phyloP scores from a whole-genome alignment of 176 grass and related monocot genomes.

The Carex littledalei region DNA sequence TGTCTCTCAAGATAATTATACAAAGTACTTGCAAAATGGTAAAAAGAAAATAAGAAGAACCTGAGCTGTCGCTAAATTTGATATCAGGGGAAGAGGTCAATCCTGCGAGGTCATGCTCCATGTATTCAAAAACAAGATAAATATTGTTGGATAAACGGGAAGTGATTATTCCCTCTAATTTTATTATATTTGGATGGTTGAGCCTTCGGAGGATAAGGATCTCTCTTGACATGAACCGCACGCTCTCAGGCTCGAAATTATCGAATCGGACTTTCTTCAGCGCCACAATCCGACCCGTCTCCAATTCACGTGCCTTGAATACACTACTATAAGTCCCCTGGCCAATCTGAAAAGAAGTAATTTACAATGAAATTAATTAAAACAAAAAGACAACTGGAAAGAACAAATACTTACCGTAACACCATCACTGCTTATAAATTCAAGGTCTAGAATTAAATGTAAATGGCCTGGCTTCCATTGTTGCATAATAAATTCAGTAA shows the following conservation, averaged over 20 bases:
- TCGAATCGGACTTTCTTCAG: slow-evolving; percentile 48
- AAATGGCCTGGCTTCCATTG: neutral
- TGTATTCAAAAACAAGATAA: slow-evolving; percentile 55
- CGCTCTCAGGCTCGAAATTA: slow-evolving; percentile 40
- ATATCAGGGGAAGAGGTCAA: slow-evolving; percentile 38
- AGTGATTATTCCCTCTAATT: slow-evolving; percentile 50
- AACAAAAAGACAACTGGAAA: neutral
- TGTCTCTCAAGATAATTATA: neutral
- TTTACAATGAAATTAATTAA: neutral
- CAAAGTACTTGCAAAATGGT: neutral
- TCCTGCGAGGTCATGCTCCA: slow-evolving; percentile 53
- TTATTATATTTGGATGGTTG: slow-evolving; percentile 46
- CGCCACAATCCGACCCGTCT: slow-evolving; percentile 34
- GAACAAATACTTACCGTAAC: neutral
- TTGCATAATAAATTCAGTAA: neutral
- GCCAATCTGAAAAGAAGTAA: slow-evolving; percentile 36
- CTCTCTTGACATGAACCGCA: slow-evolving; percentile 44
- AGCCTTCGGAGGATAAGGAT: slow-evolving; percentile 46
- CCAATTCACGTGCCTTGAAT: slow-evolving; percentile 41
- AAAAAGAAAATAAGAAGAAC: slow-evolving; percentile 2
- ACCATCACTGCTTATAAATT: neutral
- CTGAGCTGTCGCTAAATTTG: slow-evolving; percentile 39
- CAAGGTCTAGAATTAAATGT: neutral
- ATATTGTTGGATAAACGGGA: slow-evolving; percentile 38
- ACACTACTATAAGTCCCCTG: slow-evolving; percentile 53